Evolutionary conservation across 306 rosid species (phyloP), one percentile per base, ranked within the genome.

Genomic region (Citrullus amarus): DNA sequence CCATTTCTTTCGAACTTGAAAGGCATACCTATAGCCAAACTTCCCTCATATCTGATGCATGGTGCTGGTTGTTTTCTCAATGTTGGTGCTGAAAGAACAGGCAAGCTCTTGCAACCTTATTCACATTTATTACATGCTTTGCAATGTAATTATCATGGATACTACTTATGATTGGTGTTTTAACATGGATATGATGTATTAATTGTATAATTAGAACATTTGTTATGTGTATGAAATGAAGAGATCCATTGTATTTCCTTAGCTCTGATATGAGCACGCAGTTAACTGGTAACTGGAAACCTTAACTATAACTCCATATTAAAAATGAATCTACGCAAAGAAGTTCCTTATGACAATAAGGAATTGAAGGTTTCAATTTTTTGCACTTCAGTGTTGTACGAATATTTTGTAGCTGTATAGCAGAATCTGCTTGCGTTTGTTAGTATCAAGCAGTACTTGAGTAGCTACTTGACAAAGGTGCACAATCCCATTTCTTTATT

Each of bases 51-150:
- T 90, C 81, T 88, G 78, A 86, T 85, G 88, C 86, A 86, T 48
- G 97, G 91, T 43, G 91, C 87, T 63, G 87, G 86, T 80, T 93
- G 97, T 93, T 91, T 91, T 87, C 85, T 91, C 73, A 90, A 93
- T 80, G 79, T 87, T 78, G 96, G 97, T 83, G 87, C 90, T 56
- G 36, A 65, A 76, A 77, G 80, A 75, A 34, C 86, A 86, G 88
- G 97, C 84, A 89, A 85, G 80, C 51, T 59, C 51, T 57, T 39
- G 13, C 57, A 75, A 75, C 54, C 67, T 76, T 56, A 53, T 16
- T 36, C 44, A 38, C 53, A 11, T 4, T 18, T 5, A 41, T 39
- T 70, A 80, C 63, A 70, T 54, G 44, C 63, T 67, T 78, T 77
- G 65, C 81, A 58, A 20, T 76, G 65, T 76, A 58, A 38, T 67